Evolutionary conservation across 1,284 basidiomycete species (phyloP), one percentile per base, ranked within the genome.

Genomic region (Pyrrhoderma noxium): DNA sequence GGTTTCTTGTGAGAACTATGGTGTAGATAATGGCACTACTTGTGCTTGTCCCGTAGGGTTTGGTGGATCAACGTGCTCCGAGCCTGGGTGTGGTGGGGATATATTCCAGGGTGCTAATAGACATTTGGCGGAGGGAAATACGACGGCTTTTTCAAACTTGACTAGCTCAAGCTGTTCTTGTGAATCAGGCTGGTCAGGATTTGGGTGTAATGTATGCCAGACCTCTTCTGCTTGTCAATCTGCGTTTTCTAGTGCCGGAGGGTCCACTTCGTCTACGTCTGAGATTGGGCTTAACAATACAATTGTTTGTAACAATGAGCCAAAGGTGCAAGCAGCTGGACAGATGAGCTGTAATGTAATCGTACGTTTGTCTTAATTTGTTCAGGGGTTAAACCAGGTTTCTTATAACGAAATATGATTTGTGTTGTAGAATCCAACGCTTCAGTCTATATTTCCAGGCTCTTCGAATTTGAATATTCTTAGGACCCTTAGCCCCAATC

Each of bases 11-110:
- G 73, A 79, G 53, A 90, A 91, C 63, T 85, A 80, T 61, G 89
- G 88, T 38, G 60, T 70, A 21, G 56, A 67, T 36, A 77, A 76
- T 59, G 70, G 74, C 25, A 74, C 79, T 3, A 63, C 67, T 8
- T 92, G 89, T 61, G 66, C 74, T 19, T 93, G 89, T 64, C 89
- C 88, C 5, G 73, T 79, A 16, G 89, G 89, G 9, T 88, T 87
- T 60, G 85, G 84, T 16, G 85, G 84, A 8, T 56, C 77, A 27
- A 75, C 74, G n/a, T 89, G 86, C 61, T 74, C 79, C 1, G 73
- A 79, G 57, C 77, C 85, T 0, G 79, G 74, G 0, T 93, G 90
- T 57, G 88, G 88, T 1, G 89, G 89, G 0, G 83, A 76, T 47
- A 77, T 93, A 45, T 91, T 91, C 58, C 76, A 89, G 58, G 85